Evolutionary conservation across 352 stramenopile species (phyloP).

Genomic region (Phytophthora pistaciae): DNA sequence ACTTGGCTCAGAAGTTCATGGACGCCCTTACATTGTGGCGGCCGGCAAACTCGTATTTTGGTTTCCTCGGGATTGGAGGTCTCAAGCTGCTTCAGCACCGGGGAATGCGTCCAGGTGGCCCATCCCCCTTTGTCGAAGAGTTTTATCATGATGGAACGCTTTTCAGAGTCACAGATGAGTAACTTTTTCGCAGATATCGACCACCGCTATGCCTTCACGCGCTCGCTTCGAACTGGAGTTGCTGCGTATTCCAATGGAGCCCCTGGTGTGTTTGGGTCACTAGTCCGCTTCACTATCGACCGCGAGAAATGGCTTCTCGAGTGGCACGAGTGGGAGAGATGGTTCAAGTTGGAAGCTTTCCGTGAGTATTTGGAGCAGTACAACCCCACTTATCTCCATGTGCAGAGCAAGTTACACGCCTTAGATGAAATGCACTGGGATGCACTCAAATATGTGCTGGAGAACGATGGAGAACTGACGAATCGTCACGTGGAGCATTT

Average conservation of each 20-base stretch:
- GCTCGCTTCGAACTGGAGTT: slow-evolving; percentile 15
- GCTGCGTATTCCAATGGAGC: slow-evolving; percentile 28
- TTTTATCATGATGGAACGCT: not conserved
- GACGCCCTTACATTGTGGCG: no score
- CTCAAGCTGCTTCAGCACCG: no score
- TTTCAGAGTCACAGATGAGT: not conserved
- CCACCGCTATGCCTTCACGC: not conserved
- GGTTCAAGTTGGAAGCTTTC: slow-evolving; percentile 5
- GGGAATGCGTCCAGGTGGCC: no score
- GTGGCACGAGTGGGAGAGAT: slow-evolving; percentile 11
- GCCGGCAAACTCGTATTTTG: no score
- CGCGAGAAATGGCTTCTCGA: slow-evolving; percentile 7
- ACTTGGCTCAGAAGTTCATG: no score
- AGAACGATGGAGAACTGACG: not conserved
- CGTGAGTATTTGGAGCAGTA: not conserved
- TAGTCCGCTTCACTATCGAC: slow-evolving; percentile 32
- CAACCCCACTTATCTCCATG: not conserved
- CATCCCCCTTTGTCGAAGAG: no score
- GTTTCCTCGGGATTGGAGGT: no score
- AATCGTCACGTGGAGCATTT: no score
- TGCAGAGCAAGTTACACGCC: not conserved
- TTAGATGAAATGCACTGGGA: slow-evolving; percentile 10
- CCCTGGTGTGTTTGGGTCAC: slow-evolving; percentile 30
- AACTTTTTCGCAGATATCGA: not conserved
- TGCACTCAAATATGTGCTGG: slow-evolving; percentile 9